These are phyloP conservation scores for Penicillium cataractarum DNA, from an alignment of 495 filamentous ascomycete species.

Conservation along the genomic window DNA sequence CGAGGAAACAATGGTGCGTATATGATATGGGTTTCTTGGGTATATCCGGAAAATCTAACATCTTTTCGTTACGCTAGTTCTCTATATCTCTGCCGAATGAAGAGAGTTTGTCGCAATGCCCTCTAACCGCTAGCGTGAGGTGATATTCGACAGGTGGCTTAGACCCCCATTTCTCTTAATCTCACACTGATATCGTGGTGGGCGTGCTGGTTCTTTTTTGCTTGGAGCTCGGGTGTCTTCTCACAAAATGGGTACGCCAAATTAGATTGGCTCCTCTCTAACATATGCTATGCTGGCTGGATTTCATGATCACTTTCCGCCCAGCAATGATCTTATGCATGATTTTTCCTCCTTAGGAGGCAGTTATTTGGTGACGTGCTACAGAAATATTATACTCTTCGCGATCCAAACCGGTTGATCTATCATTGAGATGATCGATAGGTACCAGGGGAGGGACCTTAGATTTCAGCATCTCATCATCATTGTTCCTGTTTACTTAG, in stretches of 20 bases:
- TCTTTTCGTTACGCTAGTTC: constrained; percentile 27
- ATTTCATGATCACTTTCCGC: constrained; percentile 3
- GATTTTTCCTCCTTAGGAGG: background rate
- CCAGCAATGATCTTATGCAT: background rate
- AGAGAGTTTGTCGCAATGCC: background rate
- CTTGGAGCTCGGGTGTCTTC: background rate
- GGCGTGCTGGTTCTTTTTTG: background rate
- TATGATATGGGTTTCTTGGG: background rate
- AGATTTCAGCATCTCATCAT: no score
- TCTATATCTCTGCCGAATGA: constrained; percentile 48
- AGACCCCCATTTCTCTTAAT: background rate
- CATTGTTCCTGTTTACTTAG: background rate
- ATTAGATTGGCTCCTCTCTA: background rate
- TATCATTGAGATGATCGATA: background rate
- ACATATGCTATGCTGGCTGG: background rate
- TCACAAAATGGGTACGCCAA: background rate
- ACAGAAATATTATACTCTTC: background rate
- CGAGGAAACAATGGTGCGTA: constrained; percentile 89
- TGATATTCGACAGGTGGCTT: background rate
- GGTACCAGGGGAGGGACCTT: background rate
- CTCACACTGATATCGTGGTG: background rate
- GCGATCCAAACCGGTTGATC: background rate
- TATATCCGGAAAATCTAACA: background rate
- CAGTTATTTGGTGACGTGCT: background rate
- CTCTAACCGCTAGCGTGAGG: background rate